These are phyloP conservation scores for Apium graveolens DNA, from an alignment of 129 eudicot genomes.

Conservation along the genomic window DNA sequence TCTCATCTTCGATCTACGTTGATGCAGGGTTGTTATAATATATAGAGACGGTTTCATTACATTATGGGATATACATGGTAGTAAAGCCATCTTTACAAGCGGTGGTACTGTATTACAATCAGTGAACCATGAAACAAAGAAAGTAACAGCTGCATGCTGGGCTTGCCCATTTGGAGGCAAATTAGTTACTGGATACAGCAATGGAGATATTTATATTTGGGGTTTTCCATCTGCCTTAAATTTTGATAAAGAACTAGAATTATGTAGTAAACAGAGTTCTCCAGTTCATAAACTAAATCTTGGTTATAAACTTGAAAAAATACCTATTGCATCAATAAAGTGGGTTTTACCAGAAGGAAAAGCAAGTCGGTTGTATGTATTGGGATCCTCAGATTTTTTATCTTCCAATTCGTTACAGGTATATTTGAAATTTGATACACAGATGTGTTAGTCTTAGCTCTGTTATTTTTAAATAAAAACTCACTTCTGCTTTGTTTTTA, in stretches of 20 bases:
- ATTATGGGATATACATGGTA: slow-evolving; percentile 78
- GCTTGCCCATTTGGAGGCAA: slow-evolving; percentile 84
- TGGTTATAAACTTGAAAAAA: slow-evolving; percentile 80
- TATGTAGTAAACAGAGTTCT: slow-evolving; percentile 34
- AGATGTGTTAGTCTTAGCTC: background rate
- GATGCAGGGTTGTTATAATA: slow-evolving; percentile 73
- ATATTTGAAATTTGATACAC: slow-evolving; percentile 12
- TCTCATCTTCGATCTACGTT: background rate
- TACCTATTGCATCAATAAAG: slow-evolving; percentile 58
- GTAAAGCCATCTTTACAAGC: slow-evolving; percentile 57
- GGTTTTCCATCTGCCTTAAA: slow-evolving; percentile 39
- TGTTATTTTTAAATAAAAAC: slow-evolving; percentile 8
- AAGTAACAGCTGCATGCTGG: slow-evolving; percentile 95
- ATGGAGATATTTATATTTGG: slow-evolving; percentile 81
- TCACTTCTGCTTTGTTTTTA: background rate
- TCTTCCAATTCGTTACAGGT: slow-evolving; percentile 82
- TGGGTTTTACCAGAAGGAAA: slow-evolving; percentile 73
- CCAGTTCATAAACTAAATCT: slow-evolving; percentile 72
- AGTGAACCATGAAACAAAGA: slow-evolving; percentile 49
- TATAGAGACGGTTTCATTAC: slow-evolving; percentile 58
- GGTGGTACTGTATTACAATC: slow-evolving; percentile 49
- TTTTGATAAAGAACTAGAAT: slow-evolving; percentile 33
- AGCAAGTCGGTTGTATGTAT: slow-evolving; percentile 73
- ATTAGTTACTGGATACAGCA: slow-evolving; percentile 76
- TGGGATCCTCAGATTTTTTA: slow-evolving; percentile 53